These are phyloP conservation scores for Penicillium fimorum DNA, from an alignment of 495 filamentous ascomycete genomes.

Conservation along the genomic window DNA sequence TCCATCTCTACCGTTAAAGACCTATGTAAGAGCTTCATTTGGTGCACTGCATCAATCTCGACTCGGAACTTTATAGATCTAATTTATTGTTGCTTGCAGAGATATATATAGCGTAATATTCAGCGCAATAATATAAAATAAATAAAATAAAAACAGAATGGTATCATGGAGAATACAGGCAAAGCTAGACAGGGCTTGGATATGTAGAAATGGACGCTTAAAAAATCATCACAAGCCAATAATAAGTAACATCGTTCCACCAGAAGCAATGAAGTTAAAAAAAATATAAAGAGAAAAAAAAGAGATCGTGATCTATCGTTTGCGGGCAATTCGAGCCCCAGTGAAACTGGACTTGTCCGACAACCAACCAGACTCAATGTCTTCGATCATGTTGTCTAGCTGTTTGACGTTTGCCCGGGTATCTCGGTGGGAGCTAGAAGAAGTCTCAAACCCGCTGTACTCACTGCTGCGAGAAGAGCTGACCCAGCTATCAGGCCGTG, in stretches of 20 bases:
- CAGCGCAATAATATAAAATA: not conserved
- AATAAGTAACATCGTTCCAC: not conserved
- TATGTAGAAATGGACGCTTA: constrained; percentile 8
- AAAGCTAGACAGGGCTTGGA: constrained; percentile 5
- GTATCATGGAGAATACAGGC: constrained; percentile 29
- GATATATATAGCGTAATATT: not conserved
- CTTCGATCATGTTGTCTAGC: constrained; percentile 41
- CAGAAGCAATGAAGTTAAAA: not conserved
- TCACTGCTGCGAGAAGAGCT: constrained; percentile 31
- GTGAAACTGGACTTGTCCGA: constrained; percentile 35
- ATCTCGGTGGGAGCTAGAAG: constrained; percentile 18
- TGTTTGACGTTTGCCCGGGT: constrained; percentile 29
- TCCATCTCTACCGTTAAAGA: not conserved
- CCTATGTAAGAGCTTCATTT: not conserved
- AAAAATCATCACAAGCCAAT: constrained; percentile 1
- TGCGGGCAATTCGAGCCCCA: constrained; percentile 13
- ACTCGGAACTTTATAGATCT: not conserved
- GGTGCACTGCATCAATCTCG: not conserved
- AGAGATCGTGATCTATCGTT: constrained; percentile 11
- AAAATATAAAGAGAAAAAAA: constrained; percentile 1
- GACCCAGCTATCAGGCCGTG: constrained; percentile 39
- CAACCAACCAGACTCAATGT: constrained; percentile 39
- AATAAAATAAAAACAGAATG: constrained; percentile 21
- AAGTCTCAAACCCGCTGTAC: constrained; percentile 22
- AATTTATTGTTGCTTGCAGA: not conserved